These are phyloP conservation scores for Dipsacomyces acuminosporus DNA, from an alignment of 371 early-diverging fungal genomes.

Conservation along the genomic window DNA sequence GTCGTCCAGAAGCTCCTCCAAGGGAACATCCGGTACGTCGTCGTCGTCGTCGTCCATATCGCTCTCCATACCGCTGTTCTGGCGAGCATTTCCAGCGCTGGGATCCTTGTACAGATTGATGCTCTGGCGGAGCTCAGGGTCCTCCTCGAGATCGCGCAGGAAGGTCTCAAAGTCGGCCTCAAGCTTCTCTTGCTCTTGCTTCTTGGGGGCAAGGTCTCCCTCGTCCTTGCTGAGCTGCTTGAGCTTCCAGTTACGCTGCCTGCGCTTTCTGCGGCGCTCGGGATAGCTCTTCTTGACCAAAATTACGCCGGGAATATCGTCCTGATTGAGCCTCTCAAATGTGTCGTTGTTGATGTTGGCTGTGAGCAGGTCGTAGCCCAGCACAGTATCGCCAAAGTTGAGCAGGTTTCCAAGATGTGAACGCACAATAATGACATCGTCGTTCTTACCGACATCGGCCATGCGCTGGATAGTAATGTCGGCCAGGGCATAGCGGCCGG, in stretches of 20 bases:
- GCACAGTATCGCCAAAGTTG: constrained; percentile 84
- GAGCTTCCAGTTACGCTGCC: constrained; percentile 86
- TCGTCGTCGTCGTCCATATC: constrained; percentile 50
- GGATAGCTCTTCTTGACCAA: constrained; percentile 90
- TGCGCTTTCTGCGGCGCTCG: constrained; percentile 78
- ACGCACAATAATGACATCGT: constrained; percentile 77
- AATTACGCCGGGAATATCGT: constrained; percentile 76
- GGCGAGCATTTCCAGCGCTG: constrained; percentile 1
- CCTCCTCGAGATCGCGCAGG: constrained; percentile 88
- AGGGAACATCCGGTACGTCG: constrained; percentile 78
- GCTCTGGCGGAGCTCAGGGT: constrained; percentile 87
- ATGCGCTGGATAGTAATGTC: constrained; percentile 73
- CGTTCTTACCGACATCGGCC: constrained; percentile 81
- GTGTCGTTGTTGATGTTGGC: constrained; percentile 88
- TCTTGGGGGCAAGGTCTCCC: constrained; percentile 57
- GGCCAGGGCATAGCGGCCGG: constrained; percentile 70
- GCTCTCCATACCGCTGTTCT: constrained; percentile 19
- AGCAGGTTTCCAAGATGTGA: constrained; percentile 91
- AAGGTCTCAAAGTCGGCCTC: constrained; percentile 58
- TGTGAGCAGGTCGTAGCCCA: constrained; percentile 85
- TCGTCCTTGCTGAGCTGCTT: constrained; percentile 83
- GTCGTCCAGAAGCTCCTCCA: constrained; percentile 90
- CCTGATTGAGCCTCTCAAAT: constrained; percentile 63
- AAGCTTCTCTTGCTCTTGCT: constrained; percentile 66
- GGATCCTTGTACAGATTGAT: constrained; percentile 84